Conservation (phyloP, 2,329 filamentous ascomycete species). For the Xenosphaeropsis pyriputrescens region DNA sequence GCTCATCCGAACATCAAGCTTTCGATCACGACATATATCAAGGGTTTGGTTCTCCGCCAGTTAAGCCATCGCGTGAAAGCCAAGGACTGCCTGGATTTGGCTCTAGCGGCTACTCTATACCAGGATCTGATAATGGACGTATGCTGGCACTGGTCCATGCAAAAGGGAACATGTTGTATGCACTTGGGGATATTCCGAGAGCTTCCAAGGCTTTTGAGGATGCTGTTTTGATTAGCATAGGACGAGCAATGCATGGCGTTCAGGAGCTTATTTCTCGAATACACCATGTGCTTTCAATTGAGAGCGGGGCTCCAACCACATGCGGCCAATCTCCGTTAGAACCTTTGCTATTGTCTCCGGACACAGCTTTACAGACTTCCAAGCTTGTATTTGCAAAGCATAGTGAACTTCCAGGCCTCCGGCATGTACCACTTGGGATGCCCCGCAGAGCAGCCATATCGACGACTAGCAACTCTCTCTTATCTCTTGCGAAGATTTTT, state of each 20-base stretch:
- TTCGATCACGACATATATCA: slow-evolving; percentile 14
- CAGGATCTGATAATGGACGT: slow-evolving; percentile 78
- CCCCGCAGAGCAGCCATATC: slow-evolving; percentile 70
- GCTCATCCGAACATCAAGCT: slow-evolving; percentile 13
- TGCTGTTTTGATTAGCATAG: slow-evolving; percentile 77
- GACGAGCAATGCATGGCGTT: slow-evolving; percentile 54
- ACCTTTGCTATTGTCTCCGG: slow-evolving; percentile 69
- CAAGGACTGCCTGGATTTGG: slow-evolving; percentile 36
- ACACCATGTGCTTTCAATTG: slow-evolving; percentile 49
- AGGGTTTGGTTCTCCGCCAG: slow-evolving; percentile 6
- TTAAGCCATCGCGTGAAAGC: slow-evolving; percentile 7
- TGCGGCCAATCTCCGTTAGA: slow-evolving; percentile 2
- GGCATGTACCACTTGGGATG: slow-evolving; percentile 53
- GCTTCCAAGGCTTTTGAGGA: slow-evolving; percentile 90
- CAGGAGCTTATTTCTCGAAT: slow-evolving; percentile 68
- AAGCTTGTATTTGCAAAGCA: slow-evolving; percentile 65
- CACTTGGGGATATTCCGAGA: slow-evolving; percentile 63
- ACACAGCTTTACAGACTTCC: slow-evolving; percentile 70
- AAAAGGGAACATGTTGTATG: slow-evolving; percentile 97
- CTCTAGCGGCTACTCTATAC: slow-evolving; percentile 71
- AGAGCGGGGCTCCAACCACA: slow-evolving; percentile 20
- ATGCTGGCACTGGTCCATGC: slow-evolving; percentile 90
- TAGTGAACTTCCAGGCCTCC: slow-evolving; percentile 68
- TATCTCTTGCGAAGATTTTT: slow-evolving; percentile 94
- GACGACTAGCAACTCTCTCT: slow-evolving; percentile 86